phyloP scores from a whole-genome alignment of 352 stramenopile species.

The Aphanomyces cochlioides region DNA sequence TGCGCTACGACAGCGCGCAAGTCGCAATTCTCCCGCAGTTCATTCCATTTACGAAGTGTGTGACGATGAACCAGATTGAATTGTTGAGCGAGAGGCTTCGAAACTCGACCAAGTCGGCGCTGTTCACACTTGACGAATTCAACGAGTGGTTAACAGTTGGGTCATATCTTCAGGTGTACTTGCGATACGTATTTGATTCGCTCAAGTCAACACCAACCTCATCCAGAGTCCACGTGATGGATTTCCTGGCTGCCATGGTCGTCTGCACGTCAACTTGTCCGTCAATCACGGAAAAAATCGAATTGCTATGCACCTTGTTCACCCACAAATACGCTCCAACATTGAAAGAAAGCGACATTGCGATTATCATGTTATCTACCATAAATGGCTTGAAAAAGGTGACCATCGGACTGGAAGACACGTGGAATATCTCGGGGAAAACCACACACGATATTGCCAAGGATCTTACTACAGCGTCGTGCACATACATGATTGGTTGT shows the following conservation, averaged over 20 bases:
- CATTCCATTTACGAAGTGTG: slow-evolving; percentile 5
- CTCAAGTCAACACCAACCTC: slow-evolving; percentile 11
- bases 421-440: neutral
- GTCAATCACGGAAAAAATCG: slow-evolving; percentile 3
- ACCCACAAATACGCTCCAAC: neutral
- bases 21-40: slow-evolving; percentile 2
- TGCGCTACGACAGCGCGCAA: slow-evolving; percentile 20
- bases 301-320: slow-evolving; percentile 16
- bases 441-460: neutral
- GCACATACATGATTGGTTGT: slow-evolving; percentile 2
- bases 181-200: slow-evolving; percentile 13
- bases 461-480: neutral
- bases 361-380: slow-evolving; percentile 3
- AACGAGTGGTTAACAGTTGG: neutral
- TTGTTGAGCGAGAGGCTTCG: slow-evolving; percentile 13
- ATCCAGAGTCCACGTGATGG: slow-evolving; percentile 17
- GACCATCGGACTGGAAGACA: slow-evolving; percentile 5
- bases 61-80: slow-evolving; percentile 4
- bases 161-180: neutral
- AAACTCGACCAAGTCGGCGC: neutral
- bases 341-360: slow-evolving; percentile 12
- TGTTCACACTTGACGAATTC: slow-evolving; percentile 8
- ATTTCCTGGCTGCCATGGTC: slow-evolving; percentile 1
- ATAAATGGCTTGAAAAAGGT: slow-evolving; percentile 11
- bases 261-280: slow-evolving; percentile 9